A percentile compares a stretch with the other conserved stretches of the same genome.
Conservation (phyloP, 2,329 filamentous ascomycete genomes). For the Drechslerella stenobrocha region DNA sequence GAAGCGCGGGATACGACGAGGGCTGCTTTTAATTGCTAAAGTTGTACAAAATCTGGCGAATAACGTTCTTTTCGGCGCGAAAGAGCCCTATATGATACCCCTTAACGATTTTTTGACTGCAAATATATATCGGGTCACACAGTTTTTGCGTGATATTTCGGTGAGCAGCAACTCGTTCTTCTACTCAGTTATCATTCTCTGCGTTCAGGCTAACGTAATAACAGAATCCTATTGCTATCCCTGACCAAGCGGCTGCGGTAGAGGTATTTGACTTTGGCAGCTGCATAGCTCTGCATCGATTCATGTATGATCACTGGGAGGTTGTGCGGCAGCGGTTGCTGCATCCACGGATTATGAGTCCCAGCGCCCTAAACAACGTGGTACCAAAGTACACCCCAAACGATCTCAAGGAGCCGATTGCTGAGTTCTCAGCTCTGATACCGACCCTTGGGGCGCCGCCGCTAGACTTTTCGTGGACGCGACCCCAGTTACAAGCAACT, state of each 20-base stretch:
- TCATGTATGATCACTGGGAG: constrained; percentile 73
- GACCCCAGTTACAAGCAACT: constrained; percentile 67
- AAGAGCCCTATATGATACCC: constrained; percentile 73
- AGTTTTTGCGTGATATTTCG: constrained; percentile 69
- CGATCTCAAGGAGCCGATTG: constrained; percentile 48
- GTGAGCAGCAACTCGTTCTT: constrained; percentile 56
- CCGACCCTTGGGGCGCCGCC: constrained; percentile 69
- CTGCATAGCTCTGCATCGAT: constrained; percentile 70
- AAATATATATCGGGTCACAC: constrained; percentile 70
- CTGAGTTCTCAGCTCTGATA: constrained; percentile 59
- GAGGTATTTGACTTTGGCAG: constrained; percentile 69
- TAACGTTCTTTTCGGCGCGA: constrained; percentile 71
- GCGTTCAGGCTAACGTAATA: background rate
- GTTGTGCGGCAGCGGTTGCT: constrained; percentile 68
- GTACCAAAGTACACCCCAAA: constrained; percentile 37
- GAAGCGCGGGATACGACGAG: constrained; percentile 70
- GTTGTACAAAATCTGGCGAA: constrained; percentile 73
- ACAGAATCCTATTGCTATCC: constrained; percentile 56
- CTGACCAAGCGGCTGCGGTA: constrained; percentile 50
- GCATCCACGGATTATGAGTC: constrained; percentile 59
- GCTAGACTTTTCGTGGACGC: constrained; percentile 70
- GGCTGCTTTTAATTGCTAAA: constrained; percentile 70
- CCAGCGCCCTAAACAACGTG: constrained; percentile 29
- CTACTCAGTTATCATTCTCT: background rate
- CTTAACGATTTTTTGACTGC: constrained; percentile 70